Evolutionary conservation across 73 alveolate species (phyloP), one percentile per base, ranked within the genome.

Genomic region (Paramecium caudatum): DNA sequence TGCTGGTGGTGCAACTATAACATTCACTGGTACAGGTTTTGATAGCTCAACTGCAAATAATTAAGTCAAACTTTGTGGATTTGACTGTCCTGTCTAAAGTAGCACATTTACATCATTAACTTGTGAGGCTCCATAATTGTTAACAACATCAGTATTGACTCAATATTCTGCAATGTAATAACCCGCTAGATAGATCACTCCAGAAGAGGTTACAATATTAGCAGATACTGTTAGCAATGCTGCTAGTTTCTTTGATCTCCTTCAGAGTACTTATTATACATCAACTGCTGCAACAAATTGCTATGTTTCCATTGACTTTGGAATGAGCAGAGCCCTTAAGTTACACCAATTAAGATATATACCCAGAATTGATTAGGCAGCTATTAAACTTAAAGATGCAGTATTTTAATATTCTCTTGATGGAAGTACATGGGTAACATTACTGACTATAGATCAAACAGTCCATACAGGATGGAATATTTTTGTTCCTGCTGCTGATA

Each of bases 381-480:
- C 93, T 5, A 43, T 50, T 62, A 8, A 5, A 16, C 65, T 86
- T 48, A 62, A 46, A 27, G 93, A 78, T 10, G 80, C 85, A 23
- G 47, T 30, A 39, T 61, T 86, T 61, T 43, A 86, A 43, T 70
- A 78, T 17, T 30, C 87, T 16, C 34, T 80, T 9, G 93, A 86
- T 86, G 93, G 93, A 0, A 41, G 90, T 27, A 86, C 46, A 41
- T 86, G 68, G 78, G 19, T 15, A 13, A 61, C 41, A 32, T 36
- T 86, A 16, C 25, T 34, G 27, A 63, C 70, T 17, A 37, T 86
- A 41, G 93, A 78, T 37, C 34, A 70, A 61, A 78, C 82, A 15
- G 63, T 86, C 39, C 93, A 86, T 43, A 39, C 69, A 0, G 93
- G 93, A 21, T 62, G 63, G 63, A 86, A 86, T 41, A 62, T 86